phyloP scores from a whole-genome alignment of 345 rosid species.

The Zanthoxylum bungeanum region DNA sequence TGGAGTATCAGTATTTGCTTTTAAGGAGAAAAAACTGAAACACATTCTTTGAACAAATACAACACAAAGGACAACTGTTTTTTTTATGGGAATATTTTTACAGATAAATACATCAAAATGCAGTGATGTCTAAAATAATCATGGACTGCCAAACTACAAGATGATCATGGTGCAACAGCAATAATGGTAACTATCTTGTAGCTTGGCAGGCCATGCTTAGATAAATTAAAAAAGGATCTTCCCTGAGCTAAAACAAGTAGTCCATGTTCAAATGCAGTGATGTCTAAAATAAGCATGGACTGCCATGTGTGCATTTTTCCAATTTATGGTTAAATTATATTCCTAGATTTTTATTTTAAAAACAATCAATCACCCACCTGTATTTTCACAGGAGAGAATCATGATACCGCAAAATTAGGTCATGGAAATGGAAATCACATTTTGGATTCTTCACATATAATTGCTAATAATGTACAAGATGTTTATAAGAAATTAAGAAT shows the following conservation, averaged over 20 bases:
- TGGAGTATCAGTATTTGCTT: no score
- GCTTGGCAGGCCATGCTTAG: no score
- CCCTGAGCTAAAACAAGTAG: no score
- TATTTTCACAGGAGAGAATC: neutral
- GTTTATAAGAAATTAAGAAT: neutral
- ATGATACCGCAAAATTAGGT: neutral
- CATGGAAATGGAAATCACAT: neutral
- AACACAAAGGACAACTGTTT: neutral
- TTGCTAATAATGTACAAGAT: neutral
- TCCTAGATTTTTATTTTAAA: neutral
- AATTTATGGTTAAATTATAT: neutral
- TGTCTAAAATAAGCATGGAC: no score
- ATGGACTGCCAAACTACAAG: neutral
- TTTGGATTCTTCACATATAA: neutral
- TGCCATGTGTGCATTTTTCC: neutral
- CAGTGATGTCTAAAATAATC: neutral
- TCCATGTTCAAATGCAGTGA: no score
- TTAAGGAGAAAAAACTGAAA: no score
- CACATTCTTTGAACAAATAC: neutral
- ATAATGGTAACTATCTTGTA: no score
- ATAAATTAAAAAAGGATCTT: no score
- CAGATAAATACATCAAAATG: neutral
- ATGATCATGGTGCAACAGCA: neutral
- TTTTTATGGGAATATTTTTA: neutral
- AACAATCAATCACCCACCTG: neutral